Conservation (phyloP, 2,329 filamentous ascomycete genomes). For the Penicillium hesseltinei region DNA sequence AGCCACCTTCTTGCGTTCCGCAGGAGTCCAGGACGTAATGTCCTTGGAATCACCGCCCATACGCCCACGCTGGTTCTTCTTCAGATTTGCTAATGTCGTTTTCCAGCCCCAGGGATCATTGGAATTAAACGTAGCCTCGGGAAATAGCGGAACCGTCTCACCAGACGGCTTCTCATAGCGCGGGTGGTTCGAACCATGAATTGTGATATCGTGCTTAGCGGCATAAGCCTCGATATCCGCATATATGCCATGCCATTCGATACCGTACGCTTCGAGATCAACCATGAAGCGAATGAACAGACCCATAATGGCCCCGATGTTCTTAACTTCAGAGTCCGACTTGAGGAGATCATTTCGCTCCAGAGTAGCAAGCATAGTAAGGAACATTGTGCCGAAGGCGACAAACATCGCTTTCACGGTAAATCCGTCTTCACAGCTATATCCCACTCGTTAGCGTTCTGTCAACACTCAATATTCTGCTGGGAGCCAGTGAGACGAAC, state of each 20-base stretch:
- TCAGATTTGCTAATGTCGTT: not conserved
- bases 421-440: conserved; percentile 15
- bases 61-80: not conserved
- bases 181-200: conserved; percentile 13
- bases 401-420: not conserved
- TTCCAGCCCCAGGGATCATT: conserved; percentile 12
- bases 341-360: conserved; percentile 35
- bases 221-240: conserved; percentile 17
- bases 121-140: conserved; percentile 9
- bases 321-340: conserved; percentile 37
- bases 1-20: conserved; percentile 32
- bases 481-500: conserved; percentile 7
- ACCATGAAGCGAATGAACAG: conserved; percentile 29
- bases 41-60: conserved; percentile 43
- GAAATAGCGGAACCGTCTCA: conserved; percentile 22
- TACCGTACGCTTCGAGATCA: not conserved
- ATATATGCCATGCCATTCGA: not conserved
- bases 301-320: conserved; percentile 42
- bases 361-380: conserved; percentile 42
- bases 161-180: conserved; percentile 21
- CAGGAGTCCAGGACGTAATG: conserved; percentile 35
- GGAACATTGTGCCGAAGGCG: conserved; percentile 29
- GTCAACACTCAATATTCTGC: not conserved
- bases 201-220: conserved; percentile 16
- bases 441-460: not conserved